Conservation (phyloP, 495 filamentous ascomycete genomes). For the Aspergillus homomorphus region DNA sequence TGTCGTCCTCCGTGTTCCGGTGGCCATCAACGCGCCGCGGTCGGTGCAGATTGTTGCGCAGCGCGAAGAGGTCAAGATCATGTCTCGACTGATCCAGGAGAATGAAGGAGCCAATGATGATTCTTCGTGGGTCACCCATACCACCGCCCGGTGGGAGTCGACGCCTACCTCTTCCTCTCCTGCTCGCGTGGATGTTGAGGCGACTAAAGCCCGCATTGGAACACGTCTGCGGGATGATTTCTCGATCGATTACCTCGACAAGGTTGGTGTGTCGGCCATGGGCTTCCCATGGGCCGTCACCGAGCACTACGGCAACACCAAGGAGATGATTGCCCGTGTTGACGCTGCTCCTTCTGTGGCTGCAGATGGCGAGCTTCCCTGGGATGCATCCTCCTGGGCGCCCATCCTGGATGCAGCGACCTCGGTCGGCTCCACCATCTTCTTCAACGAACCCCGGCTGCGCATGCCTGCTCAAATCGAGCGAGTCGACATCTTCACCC, state of each 20-base stretch:
- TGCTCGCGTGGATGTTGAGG: slow-evolving; percentile 16
- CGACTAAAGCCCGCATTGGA: slow-evolving; percentile 16
- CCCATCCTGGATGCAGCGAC: slow-evolving; percentile 45
- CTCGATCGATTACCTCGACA: slow-evolving; percentile 38
- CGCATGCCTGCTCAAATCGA: slow-evolving; percentile 42
- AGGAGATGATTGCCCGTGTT: slow-evolving; percentile 45
- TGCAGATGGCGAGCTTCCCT: slow-evolving; percentile 20
- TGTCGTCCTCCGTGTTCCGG: slow-evolving; percentile 28
- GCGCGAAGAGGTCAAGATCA: slow-evolving; percentile 22
- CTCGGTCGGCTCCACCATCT: slow-evolving; percentile 45
- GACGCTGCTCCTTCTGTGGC: slow-evolving; percentile 18
- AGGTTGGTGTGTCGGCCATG: slow-evolving; percentile 41
- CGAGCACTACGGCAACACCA: slow-evolving; percentile 35
- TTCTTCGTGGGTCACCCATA: slow-evolving; percentile 38
- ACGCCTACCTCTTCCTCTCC: too few species aligned
- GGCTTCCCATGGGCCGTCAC: slow-evolving; percentile 45
- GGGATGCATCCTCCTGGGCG: slow-evolving; percentile 41
- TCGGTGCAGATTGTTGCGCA: slow-evolving; percentile 34
- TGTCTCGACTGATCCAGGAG: slow-evolving; percentile 25
- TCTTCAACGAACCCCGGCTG: slow-evolving; percentile 36
- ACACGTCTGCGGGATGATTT: slow-evolving; percentile 25
- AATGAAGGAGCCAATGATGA: slow-evolving; percentile 14
- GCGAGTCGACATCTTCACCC: background rate
- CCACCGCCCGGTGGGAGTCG: slow-evolving; percentile 20
- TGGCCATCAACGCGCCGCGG: slow-evolving; percentile 31